Base-by-base conservation (phyloP, 129 eudicot genomes). In the Pulicaria dysenterica region DNA sequence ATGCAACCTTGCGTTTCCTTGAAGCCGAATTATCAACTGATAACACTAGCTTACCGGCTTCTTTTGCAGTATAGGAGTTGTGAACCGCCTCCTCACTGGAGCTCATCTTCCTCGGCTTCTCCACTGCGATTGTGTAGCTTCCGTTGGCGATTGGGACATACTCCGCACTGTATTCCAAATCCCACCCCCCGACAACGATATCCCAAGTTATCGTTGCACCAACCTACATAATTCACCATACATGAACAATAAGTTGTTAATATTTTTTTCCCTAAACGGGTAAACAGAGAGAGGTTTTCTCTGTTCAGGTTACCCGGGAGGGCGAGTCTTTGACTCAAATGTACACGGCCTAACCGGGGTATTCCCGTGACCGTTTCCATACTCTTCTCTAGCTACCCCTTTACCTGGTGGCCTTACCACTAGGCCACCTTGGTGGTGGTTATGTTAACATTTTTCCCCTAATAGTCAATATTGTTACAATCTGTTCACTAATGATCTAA, bases 101-200 rank as follows among this genome's bases (percentile, higher is more conserved):
- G 6, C 73, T 71, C 16, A 87, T 64, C 69, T 72, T 83, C 71
- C 91, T 84, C 1, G 81, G 63, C 72, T 90, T 94, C 85, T 94
- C 96, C 42, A 94, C 91, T 0, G 92, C 89, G 5, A 90, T 75
- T 16, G 86, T 84, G 89, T 94, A 90, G 81, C 93, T 83, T 31
- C 83, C 91, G n/a, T 79, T 78, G 0, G 85, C 83, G 13, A 54
- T 77, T 0, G 98, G 98, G 9, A 88, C 85, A 38, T 82, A 94
- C 69, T 94, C 98, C 0, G 85, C 97, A 62, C 93, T 78, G 81
- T 94, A 94, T 13, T 88, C 96, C 86, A 94, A 49, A 24, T 90
- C 97, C 99, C 99, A 94, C 9, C 99, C 96, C 54, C 95, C 96
- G n/a, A 94, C 98, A 59, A 84, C 96, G 15, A 90, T 55, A 59